Conservation (phyloP, 1,284 basidiomycete species). For the Ustilago crameri region DNA sequence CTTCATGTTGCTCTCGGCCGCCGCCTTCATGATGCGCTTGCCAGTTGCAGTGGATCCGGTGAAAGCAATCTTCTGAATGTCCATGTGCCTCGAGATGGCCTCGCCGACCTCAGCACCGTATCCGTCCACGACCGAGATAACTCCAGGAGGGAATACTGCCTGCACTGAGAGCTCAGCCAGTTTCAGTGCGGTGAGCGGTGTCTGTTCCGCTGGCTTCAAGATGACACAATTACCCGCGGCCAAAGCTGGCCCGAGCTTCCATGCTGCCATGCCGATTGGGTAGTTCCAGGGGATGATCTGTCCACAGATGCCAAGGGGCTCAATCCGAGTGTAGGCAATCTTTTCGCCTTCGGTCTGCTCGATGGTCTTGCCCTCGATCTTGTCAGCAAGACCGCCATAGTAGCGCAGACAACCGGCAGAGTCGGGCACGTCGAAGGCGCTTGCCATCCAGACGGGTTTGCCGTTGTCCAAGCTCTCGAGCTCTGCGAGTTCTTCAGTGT, state of each 20-base stretch:
- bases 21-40: conserved; percentile 78
- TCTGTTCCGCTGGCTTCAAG: conserved; percentile 78
- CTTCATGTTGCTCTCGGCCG: conserved; percentile 85
- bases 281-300: conserved; percentile 74
- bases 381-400: conserved; percentile 76
- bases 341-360: conserved; percentile 85
- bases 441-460: conserved; percentile 79
- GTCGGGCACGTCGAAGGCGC: conserved; percentile 76
- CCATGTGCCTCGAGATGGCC: conserved; percentile 72
- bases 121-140: conserved; percentile 81
- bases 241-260: conserved; percentile 73
- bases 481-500: conserved; percentile 75
- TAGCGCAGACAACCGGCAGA: conserved; percentile 75
- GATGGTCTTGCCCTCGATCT: conserved; percentile 79
- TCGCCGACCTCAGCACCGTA: conserved; percentile 85
- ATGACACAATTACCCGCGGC: conserved; percentile 69
- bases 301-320: conserved; percentile 85
- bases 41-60: conserved; percentile 77
- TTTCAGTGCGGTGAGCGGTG: conserved; percentile 76
- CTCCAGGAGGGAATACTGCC: conserved; percentile 81
- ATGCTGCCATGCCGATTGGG: conserved; percentile 70
- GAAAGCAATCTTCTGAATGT: conserved; percentile 74
- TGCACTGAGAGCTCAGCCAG: conserved; percentile 79
- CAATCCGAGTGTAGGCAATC: conserved; percentile 76
- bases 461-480: conserved; percentile 75